Percentiles rank a stretch among this genome's conserved stretches.
Conservation (phyloP, 2,329 filamentous ascomycete species). For the Blumeriella jaapii region DNA sequence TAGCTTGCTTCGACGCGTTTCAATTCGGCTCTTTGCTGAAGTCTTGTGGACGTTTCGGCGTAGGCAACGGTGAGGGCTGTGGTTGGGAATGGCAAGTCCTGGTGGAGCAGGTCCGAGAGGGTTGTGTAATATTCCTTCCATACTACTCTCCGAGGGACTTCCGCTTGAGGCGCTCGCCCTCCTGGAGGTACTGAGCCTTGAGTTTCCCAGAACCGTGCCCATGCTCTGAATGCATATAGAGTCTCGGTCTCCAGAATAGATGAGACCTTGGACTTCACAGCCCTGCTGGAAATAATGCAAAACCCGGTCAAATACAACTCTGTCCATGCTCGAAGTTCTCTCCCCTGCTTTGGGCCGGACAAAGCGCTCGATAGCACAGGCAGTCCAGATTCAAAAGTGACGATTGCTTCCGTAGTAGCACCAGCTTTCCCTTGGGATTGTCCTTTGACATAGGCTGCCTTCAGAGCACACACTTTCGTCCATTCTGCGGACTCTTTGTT, state of each 20-base stretch:
- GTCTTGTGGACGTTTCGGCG: conserved; percentile 42
- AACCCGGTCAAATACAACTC: conserved; percentile 67
- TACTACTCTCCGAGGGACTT: conserved; percentile 52
- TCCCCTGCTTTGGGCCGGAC: conserved; percentile 39
- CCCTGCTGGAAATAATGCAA: conserved; percentile 56
- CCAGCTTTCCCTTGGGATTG: conserved; percentile 42
- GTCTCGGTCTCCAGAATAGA: conserved; percentile 41
- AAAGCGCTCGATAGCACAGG: conserved; percentile 47
- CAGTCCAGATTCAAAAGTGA: conserved; percentile 54
- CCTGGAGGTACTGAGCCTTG: conserved; percentile 35
- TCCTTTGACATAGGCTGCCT: conserved; percentile 67
- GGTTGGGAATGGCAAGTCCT: conserved; percentile 48
- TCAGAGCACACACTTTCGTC: conserved; percentile 73
- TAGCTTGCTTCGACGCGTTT: conserved; percentile 70
- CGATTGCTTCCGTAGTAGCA: conserved; percentile 46
- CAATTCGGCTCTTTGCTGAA: conserved; percentile 62
- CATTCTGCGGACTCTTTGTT: conserved; percentile 50
- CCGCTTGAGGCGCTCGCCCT: conserved; percentile 46
- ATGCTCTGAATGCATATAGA: conserved; percentile 49
- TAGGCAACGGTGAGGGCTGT: conserved; percentile 30
- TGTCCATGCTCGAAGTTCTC: conserved; percentile 65
- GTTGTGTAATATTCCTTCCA: conserved; percentile 81
- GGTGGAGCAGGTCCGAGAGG: conserved; percentile 63
- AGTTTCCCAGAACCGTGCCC: conserved; percentile 57
- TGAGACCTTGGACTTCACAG: conserved; percentile 39